phyloP scores from a whole-genome alignment of 2,329 filamentous ascomycete genomes.

The Colletotrichum incanum region DNA sequence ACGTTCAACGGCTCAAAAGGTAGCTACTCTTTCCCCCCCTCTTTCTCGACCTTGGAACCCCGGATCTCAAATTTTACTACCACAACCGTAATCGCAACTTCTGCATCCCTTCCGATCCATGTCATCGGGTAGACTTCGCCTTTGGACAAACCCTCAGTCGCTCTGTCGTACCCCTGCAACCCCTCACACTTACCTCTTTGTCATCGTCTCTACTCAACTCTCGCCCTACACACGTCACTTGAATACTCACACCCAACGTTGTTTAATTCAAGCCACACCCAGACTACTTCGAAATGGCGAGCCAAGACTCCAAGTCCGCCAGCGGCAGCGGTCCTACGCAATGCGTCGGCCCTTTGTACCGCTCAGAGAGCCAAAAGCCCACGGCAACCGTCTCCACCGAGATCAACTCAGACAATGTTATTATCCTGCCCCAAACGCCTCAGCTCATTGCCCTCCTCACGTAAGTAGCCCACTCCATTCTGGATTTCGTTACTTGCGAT shows the following conservation, averaged over 20 bases:
- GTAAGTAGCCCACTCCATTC: constrained; percentile 70
- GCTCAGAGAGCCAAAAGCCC: constrained; percentile 82
- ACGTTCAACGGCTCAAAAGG: background rate
- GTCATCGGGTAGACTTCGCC: background rate
- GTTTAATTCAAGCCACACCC: constrained; percentile 13
- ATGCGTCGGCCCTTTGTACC: constrained; percentile 86
- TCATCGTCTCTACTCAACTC: background rate
- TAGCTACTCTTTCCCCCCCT: background rate
- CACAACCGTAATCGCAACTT: background rate
- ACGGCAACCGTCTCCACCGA: constrained; percentile 90
- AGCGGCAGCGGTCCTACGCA: constrained; percentile 60
- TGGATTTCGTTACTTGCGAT: background rate
- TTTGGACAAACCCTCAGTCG: background rate
- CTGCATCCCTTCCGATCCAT: background rate
- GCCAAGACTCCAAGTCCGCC: constrained; percentile 30
- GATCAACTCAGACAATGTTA: constrained; percentile 88
- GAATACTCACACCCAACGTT: background rate
- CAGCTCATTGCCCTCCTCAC: constrained; percentile 97
- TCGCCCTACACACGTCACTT: background rate
- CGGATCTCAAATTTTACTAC: background rate
- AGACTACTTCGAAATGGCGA: constrained; percentile 19
- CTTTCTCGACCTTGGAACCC: background rate
- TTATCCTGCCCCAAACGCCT: constrained; percentile 91
- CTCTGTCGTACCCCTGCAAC: background rate
- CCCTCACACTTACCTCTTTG: background rate